Base-by-base conservation (phyloP, 768 basidiomycete genomes). In the Hortiboletus campestris region DNA sequence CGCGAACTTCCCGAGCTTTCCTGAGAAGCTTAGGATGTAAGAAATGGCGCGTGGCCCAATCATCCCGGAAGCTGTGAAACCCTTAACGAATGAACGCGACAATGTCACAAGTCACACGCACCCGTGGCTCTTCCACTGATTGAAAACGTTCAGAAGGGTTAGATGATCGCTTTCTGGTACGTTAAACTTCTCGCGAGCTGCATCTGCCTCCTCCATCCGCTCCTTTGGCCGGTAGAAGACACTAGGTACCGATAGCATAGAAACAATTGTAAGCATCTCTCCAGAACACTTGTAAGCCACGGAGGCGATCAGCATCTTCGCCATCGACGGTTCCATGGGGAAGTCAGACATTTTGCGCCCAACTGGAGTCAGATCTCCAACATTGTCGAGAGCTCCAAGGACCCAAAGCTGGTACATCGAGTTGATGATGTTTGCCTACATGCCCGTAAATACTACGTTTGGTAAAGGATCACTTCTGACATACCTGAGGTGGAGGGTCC, bases 361-460 rank as follows among this genome's bases (percentile, higher is more conserved):
- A 51, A 85, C 80, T 2, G 87, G 81, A 3, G 96, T 99, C 58
- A 99, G 77, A 74, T 99, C 92, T n/a, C 97, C 95, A 36, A 95
- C 85, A 63, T 98, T 99, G 76, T 98, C 93, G 25, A 99, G 80
- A 9, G 97, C 97, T 35, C 95, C 95, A 32, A 99, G 86, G 3
- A 98, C 95, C 97, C 97, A 99, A 35, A 99, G 85, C 70, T 98
- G 97, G 71, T 98, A 99, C 94, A 98, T 98, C 7, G 96, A 98
- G 70, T 98, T 98, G 42, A 99, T 78, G 63, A 98, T 99, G 68
- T 98, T 98, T 50, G 92, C 91, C 88, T 94, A 60, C 4, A 35
- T 4, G 47, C 35, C 40, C 16, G 51, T 63, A 51, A 59, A 29
- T 44, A 17, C 41, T 28, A n/a, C 2, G 0, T 34, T 25, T 7